A percentile compares a stretch with the other conserved stretches of the same genome.
Conservation (phyloP, 2,329 filamentous ascomycete genomes). For the Rhynchosporium graminicola region DNA sequence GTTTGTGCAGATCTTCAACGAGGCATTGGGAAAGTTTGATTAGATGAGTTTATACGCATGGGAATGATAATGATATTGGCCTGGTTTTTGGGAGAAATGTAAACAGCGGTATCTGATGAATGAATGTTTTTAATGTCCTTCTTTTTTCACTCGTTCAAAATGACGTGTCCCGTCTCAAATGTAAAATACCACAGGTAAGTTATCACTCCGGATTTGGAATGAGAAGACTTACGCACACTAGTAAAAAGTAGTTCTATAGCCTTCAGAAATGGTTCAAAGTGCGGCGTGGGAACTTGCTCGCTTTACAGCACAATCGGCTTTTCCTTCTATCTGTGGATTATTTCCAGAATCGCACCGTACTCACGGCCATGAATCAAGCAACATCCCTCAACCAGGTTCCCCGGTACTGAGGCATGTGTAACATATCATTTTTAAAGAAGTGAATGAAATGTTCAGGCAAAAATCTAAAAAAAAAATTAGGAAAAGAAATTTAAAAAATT, state of each 20-base stretch:
- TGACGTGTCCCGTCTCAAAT: constrained; percentile 14
- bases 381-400: constrained; percentile 43
- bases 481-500: no score
- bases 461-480: no score
- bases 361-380: constrained; percentile 22
- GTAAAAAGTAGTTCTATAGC: constrained; percentile 20
- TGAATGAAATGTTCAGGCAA: no score
- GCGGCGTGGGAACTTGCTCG: constrained; percentile 20
- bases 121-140: neutral
- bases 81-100: neutral
- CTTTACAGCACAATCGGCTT: neutral
- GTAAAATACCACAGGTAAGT: neutral
- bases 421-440: no score
- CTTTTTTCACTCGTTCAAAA: neutral
- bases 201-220: neutral
- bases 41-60: neutral
- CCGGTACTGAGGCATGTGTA: no score
- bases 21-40: constrained; percentile 31
- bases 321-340: neutral
- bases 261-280: constrained; percentile 23
- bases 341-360: neutral
- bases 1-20: constrained; percentile 54
- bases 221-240: constrained; percentile 9
- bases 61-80: neutral
- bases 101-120: neutral